Percentiles rank a stretch among this genome's conserved stretches.
Evolutionary conservation across 345 rosid species (phyloP).

Genomic region (Rhodamnia rubescens): DNA sequence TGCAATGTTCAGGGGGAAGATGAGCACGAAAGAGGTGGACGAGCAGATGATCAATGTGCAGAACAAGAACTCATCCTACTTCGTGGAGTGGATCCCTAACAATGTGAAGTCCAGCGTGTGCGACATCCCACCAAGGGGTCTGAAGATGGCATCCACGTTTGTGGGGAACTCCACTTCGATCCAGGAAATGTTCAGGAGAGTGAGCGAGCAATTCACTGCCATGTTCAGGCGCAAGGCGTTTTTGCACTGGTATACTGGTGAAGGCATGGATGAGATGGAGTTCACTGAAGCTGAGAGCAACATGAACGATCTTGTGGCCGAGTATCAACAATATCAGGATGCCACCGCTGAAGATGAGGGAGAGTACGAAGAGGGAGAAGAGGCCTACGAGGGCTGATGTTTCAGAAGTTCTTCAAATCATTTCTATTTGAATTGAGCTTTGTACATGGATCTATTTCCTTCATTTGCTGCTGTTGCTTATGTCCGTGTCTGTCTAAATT

Average conservation of each 20-base stretch:
- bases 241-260: slow-evolving; percentile 96
- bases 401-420: neutral
- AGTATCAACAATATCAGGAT: slow-evolving; percentile 94
- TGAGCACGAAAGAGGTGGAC: slow-evolving; percentile 98
- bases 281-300: slow-evolving; percentile 97
- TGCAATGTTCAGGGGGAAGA: slow-evolving; percentile 94
- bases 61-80: slow-evolving; percentile 95
- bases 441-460: neutral
- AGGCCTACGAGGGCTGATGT: slow-evolving; percentile 21
- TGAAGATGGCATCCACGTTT: slow-evolving; percentile 50
- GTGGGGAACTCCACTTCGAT: slow-evolving; percentile 83
- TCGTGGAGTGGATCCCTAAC: slow-evolving; percentile 93
- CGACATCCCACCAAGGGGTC: slow-evolving; percentile 44
- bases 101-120: slow-evolving; percentile 54
- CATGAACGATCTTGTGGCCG: slow-evolving; percentile 94
- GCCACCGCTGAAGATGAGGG: slow-evolving; percentile 87
- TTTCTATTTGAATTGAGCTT: neutral
- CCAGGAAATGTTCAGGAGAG: slow-evolving; percentile 98
- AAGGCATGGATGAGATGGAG: slow-evolving; percentile 99
- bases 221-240: slow-evolving; percentile 97
- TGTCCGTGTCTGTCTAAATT: neutral
- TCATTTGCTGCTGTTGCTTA: neutral
- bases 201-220: slow-evolving; percentile 96
- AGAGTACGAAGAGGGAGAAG: slow-evolving; percentile 53
- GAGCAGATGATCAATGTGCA: slow-evolving; percentile 93